phyloP scores from a whole-genome alignment of 2,329 filamentous ascomycete genomes.

The Tolypocladium paradoxum region DNA sequence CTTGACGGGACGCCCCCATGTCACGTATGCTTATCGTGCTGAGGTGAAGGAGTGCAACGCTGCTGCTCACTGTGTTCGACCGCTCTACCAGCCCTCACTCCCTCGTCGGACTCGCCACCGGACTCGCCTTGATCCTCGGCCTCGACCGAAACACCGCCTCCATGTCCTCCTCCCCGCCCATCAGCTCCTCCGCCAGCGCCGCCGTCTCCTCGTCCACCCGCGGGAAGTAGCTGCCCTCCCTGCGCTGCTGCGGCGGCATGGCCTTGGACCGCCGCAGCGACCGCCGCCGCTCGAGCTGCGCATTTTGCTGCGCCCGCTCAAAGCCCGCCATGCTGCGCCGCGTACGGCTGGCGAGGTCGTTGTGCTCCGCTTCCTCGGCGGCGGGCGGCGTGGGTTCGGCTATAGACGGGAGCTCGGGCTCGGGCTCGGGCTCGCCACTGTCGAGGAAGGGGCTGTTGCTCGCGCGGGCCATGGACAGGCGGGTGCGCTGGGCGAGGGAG shows the following conservation, averaged over 20 bases:
- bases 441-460: constrained; percentile 31
- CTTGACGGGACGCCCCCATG: too few relatives aligned
- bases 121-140: constrained; percentile 70
- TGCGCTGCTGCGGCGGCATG: constrained; percentile 19
- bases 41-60: not conserved
- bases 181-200: constrained; percentile 57
- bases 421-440: constrained; percentile 17
- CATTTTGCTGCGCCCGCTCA: constrained; percentile 49
- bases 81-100: constrained; percentile 11
- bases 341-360: constrained; percentile 47
- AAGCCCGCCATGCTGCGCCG: constrained; percentile 51
- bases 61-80: not conserved
- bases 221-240: constrained; percentile 36
- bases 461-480: constrained; percentile 64
- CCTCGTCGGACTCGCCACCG: constrained; percentile 40
- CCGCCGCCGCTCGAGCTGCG: constrained; percentile 43
- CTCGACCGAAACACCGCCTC: constrained; percentile 77
- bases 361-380: constrained; percentile 16
- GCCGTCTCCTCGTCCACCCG: constrained; percentile 34
- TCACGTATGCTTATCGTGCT: too few relatives aligned
- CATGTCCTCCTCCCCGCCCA: constrained; percentile 58
- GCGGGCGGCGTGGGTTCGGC: not conserved
- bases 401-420: constrained; percentile 2
- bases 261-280: constrained; percentile 36
- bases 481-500: constrained; percentile 67